Base-by-base conservation (phyloP, 73 alveolate species). In the Paramecium sexaurelia region DNA sequence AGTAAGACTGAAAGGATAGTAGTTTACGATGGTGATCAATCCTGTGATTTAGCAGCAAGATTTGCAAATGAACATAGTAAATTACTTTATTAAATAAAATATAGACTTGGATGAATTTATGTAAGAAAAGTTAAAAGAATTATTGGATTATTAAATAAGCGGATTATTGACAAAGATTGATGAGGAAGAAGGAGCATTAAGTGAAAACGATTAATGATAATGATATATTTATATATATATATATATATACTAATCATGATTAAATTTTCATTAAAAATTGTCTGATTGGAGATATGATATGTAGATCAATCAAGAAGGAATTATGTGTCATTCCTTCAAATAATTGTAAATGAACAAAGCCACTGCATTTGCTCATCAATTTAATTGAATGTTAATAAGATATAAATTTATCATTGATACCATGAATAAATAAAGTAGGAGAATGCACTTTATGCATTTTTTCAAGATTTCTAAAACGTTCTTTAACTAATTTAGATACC, bases 1-100 rank as follows among this genome's bases (percentile, higher is more conserved):
- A 99, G 98, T 6, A 96, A 96, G 56, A 94, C 98, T 26, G 98
- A 97, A 87, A 94, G 98, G 92, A 97, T 97, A 24, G 96, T 96
- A 39, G 99, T 97, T 11, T 97, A 95, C 91, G 99, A 96, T 61
- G 99, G 99, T 11, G 99, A 97, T 84, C 92, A 97, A 5, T 98
- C 99, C 0, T 98, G 91, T 55, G 96, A 93, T 13, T 93, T 97
- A 22, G 99, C 99, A 7, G 99, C 96, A 33, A 95, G 96, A 90
- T 97, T 97, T 55, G 98, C 99, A 0, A 82, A 92, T 24, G 96
- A 95, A 45, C 98, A 97, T 92, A 96, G 98, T 91, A 40, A 27
- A 5, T 17, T n/a, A n/a, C n/a, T n/a, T 68, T 22, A 68, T 6
- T 68, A 10, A 22, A 51, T 29, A 17, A 22, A 20, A 17, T 9